A percentile compares a stretch with the other conserved stretches of the same genome.
phyloP scores from a whole-genome alignment of 2,329 filamentous ascomycete genomes.

The Xylariomycetidae sp. region DNA sequence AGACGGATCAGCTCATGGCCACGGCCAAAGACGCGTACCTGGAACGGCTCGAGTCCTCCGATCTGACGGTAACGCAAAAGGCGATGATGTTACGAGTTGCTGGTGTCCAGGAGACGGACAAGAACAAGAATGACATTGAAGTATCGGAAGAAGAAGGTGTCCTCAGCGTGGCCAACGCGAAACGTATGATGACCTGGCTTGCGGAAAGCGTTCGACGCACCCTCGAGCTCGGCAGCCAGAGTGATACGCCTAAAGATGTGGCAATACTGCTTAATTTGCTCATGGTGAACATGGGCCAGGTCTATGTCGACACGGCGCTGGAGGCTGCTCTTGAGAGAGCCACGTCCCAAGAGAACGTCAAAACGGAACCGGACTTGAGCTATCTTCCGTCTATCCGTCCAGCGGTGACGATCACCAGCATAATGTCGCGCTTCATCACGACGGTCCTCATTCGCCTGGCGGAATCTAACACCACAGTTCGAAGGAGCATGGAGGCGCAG shows the following conservation, averaged over 20 bases:
- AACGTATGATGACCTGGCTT: slow-evolving; percentile 96
- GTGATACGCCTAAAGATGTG: slow-evolving; percentile 91
- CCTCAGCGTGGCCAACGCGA: slow-evolving; percentile 79
- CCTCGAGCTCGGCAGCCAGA: slow-evolving; percentile 79
- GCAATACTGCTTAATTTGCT: slow-evolving; percentile 77
- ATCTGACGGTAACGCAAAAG: slow-evolving; percentile 82
- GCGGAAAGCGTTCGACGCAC: slow-evolving; percentile 90
- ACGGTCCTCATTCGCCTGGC: slow-evolving; percentile 88
- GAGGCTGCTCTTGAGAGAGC: slow-evolving; percentile 70
- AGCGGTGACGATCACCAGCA: slow-evolving; percentile 81
- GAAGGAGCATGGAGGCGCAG: slow-evolving; percentile 82
- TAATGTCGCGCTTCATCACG: slow-evolving; percentile 88
- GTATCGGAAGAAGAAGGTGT: slow-evolving; percentile 85
- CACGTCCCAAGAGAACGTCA: slow-evolving; percentile 68
- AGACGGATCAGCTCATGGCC: slow-evolving; percentile 80
- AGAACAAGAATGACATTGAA: slow-evolving; percentile 79
- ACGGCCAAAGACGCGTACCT: slow-evolving; percentile 89
- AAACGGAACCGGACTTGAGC: slow-evolving; percentile 78
- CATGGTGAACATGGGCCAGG: slow-evolving; percentile 80
- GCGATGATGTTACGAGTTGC: slow-evolving; percentile 85
- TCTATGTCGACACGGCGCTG: slow-evolving; percentile 63
- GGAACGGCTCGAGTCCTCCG: slow-evolving; percentile 79
- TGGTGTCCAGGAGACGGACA: slow-evolving; percentile 69
- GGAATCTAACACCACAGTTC: slow-evolving; percentile 81
- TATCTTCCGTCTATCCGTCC: slow-evolving; percentile 76